phyloP scores from a whole-genome alignment of 371 early-diverging fungal species.

The Smittium mucronatum region DNA sequence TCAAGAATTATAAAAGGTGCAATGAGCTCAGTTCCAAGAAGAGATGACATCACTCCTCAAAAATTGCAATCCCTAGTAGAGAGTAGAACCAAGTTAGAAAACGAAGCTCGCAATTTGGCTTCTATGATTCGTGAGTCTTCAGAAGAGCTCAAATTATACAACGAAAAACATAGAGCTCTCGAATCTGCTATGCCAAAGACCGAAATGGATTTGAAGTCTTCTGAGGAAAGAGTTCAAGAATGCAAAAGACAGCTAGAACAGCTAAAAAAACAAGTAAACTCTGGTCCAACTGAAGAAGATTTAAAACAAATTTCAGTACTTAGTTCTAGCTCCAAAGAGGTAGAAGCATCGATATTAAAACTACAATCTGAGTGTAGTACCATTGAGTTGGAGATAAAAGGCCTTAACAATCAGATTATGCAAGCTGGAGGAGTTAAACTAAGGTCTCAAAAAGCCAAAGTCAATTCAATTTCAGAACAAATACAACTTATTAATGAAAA shows the following conservation, averaged over 20 bases:
- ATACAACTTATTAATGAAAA: constrained; percentile 42
- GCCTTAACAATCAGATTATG: constrained; percentile 75
- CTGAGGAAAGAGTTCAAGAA: constrained; percentile 43
- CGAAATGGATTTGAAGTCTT: constrained; percentile 56
- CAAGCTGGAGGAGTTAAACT: constrained; percentile 80
- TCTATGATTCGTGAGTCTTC: constrained; percentile 40
- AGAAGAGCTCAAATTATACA: constrained; percentile 38
- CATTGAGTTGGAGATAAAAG: constrained; percentile 52
- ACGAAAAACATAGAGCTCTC: constrained; percentile 44
- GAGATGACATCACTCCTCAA: constrained; percentile 42
- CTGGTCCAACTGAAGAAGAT: constrained; percentile 18
- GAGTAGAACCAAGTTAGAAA: constrained; percentile 44
- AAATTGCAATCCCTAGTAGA: constrained; percentile 41
- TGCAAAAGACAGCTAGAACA: constrained; percentile 29
- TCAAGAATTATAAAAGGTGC: constrained; percentile 56
- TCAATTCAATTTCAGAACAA: constrained; percentile 65
- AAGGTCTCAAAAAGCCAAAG: constrained; percentile 70
- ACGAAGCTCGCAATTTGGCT: constrained; percentile 36
- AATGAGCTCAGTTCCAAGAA: constrained; percentile 64
- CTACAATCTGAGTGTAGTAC: constrained; percentile 35
- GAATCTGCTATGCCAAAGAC: constrained; percentile 54
- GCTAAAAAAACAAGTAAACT: constrained; percentile 12
- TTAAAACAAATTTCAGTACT: constrained; percentile 13
- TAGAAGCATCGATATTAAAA: constrained; percentile 16
- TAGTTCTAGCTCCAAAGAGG: constrained; percentile 13